These are phyloP conservation scores for Bryopsis sp. DNA, from an alignment of 139 green algal genomes.

Conservation along the genomic window DNA sequence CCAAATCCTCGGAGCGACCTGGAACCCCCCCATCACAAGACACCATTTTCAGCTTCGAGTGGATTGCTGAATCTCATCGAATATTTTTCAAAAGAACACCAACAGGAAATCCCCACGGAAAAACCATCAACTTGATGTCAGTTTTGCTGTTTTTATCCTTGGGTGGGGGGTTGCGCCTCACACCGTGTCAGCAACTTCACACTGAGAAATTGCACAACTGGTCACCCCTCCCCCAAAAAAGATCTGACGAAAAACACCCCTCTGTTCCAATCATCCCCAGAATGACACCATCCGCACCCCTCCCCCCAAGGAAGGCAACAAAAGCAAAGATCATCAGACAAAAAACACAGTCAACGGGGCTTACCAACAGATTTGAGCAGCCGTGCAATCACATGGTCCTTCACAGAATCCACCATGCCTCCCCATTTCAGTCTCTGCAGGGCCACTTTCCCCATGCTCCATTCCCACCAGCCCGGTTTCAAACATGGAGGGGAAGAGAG, in stretches of 20 bases:
- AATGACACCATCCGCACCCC: neutral
- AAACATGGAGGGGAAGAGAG: constrained; percentile 28
- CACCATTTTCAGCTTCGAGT: no score
- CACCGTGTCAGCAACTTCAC: no score
- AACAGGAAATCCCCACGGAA: neutral
- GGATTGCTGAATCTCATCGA: no score
- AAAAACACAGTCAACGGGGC: neutral
- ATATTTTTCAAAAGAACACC: neutral
- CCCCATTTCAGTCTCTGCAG: constrained; percentile 11
- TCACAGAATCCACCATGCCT: constrained; percentile 14
- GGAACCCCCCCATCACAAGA: no score
- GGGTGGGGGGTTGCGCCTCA: no score
- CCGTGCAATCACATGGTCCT: constrained; percentile 6
- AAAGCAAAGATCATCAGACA: neutral
- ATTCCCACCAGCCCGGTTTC: constrained; percentile 34
- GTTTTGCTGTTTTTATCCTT: no score
- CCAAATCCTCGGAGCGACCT: neutral
- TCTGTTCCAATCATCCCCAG: no score
- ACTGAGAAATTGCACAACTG: no score
- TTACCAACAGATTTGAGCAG: neutral
- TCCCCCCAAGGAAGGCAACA: neutral
- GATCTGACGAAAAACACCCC: neutral
- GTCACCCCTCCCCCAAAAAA: neutral
- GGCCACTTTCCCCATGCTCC: constrained; percentile 22
- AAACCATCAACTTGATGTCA: neutral